Base-by-base conservation (phyloP, 768 basidiomycete genomes). In the Jaapia argillacea region DNA sequence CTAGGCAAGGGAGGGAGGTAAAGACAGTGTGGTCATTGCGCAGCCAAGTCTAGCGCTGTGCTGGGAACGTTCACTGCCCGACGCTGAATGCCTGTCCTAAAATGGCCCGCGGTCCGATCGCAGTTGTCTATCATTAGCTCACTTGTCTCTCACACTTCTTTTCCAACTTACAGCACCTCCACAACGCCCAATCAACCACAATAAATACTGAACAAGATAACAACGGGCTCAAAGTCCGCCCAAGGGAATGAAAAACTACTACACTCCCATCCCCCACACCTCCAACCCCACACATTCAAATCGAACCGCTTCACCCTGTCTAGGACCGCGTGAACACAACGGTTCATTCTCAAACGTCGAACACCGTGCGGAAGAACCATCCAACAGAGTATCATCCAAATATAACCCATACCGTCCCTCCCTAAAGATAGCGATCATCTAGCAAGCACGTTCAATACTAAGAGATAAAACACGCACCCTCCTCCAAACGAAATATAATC, bases 211-310 rank as follows among this genome's bases (percentile, higher is more conserved):
- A n/a, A n/a, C n/a, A n/a, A n/a, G n/a, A n/a, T n/a, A n/a, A n/a
- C n/a, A n/a, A n/a, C n/a, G n/a, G n/a, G 28, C 28, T 16, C 10
- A 16, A 10, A 33, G 28, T 33, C 28, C 28, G 10, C 28, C 28
- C 10, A 16, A 33, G 10, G 28, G 16, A 33, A 33, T 16, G 16
- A 33, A 33, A 33, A 10, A 33, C 10, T 16, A 33, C 28, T 33
- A 33, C 28, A 16, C 14, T 2, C 79, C 81, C 35, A 91, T 65
- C 3, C 76, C 82, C 93, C 93, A 96, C 0, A 92, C 88, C 56
- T 97, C 93, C 43, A 98, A 59, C 12, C 85, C 91, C 0, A 94
- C 82, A 59, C 90, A 90, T 55, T 94, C 90, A 51, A 97, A 98
- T n/a, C 68, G 61, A 6, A 72, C 72, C 5, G 67, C 65, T n/a